These are phyloP conservation scores for Aristolochia fimbriata DNA, from an alignment of 164 flowering plant species.

Conservation along the genomic window DNA sequence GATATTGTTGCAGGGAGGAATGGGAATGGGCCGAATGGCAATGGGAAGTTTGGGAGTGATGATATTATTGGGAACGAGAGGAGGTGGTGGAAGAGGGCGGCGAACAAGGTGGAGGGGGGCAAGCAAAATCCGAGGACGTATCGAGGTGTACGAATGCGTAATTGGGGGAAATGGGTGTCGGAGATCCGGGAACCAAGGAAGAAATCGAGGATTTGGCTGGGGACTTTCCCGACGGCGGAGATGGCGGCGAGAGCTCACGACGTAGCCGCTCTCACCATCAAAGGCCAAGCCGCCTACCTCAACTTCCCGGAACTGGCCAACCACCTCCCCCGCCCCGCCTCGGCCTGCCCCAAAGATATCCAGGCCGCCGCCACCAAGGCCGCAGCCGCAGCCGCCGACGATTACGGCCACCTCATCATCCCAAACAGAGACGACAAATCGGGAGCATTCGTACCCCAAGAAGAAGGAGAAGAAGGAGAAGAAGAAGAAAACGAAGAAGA, in stretches of 20 bases:
- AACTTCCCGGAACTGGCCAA: slow-evolving; percentile 48
- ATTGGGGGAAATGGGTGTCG: slow-evolving; percentile 63
- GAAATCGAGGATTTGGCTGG: slow-evolving; percentile 62
- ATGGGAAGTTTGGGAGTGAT: too few relatives aligned
- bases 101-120: slow-evolving; percentile 12
- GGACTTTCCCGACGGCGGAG: slow-evolving; percentile 48
- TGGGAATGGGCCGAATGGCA: too few relatives aligned
- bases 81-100: slow-evolving; percentile 5
- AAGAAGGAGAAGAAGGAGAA: too few relatives aligned
- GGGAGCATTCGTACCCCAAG: too few relatives aligned
- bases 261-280: slow-evolving; percentile 47
- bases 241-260: slow-evolving; percentile 74
- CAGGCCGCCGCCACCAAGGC: slow-evolving; percentile 48
- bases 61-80: too few relatives aligned
- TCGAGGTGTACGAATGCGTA: slow-evolving; percentile 45
- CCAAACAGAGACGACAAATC: neutral
- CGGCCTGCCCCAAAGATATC: slow-evolving; percentile 39
- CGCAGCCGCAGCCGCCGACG: slow-evolving; percentile 26
- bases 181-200: slow-evolving; percentile 55
- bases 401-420: slow-evolving; percentile 7
- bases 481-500: too few relatives aligned
- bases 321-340: slow-evolving; percentile 38
- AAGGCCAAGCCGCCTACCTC: slow-evolving; percentile 41
- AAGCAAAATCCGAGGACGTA: slow-evolving; percentile 32
- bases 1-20: too few relatives aligned